These are phyloP conservation scores for Neurospora terricola DNA, from an alignment of 495 filamentous ascomycete species.

Conservation along the genomic window DNA sequence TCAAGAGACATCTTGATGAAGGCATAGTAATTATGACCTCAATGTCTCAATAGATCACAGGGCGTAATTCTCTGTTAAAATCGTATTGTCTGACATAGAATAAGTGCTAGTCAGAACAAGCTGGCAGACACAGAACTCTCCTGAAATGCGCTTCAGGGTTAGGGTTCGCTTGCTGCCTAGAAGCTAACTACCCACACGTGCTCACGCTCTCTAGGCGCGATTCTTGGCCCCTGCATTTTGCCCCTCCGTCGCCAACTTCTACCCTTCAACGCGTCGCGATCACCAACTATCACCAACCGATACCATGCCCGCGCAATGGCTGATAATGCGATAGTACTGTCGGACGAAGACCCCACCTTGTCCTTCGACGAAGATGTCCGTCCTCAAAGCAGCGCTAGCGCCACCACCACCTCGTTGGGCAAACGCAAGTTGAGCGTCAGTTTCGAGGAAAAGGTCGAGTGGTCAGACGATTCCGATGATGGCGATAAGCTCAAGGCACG, in stretches of 20 bases:
- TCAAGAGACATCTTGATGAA: neutral
- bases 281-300: neutral
- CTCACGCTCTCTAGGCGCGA: conserved; percentile 3
- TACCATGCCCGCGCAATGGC: conserved; percentile 8
- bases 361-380: conserved; percentile 1
- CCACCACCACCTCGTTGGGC: neutral
- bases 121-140: neutral
- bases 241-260: neutral
- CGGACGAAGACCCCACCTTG: conserved; percentile 13
- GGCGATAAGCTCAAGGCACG: conserved; percentile 19
- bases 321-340: conserved; percentile 7
- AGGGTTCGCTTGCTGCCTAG: neutral
- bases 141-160: neutral
- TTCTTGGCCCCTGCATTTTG: neutral
- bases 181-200: conserved; percentile 1
- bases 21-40: neutral
- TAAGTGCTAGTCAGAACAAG: neutral
- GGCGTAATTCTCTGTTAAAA: neutral
- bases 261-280: neutral
- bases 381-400: neutral
- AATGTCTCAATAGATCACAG: neutral
- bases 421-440: conserved; percentile 20
- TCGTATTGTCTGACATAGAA: neutral
- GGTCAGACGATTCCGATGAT: conserved; percentile 30
- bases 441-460: conserved; percentile 26